Evolutionary conservation across 179 eudicot genomes (phyloP).

Genomic region (Beta macrorhiza): DNA sequence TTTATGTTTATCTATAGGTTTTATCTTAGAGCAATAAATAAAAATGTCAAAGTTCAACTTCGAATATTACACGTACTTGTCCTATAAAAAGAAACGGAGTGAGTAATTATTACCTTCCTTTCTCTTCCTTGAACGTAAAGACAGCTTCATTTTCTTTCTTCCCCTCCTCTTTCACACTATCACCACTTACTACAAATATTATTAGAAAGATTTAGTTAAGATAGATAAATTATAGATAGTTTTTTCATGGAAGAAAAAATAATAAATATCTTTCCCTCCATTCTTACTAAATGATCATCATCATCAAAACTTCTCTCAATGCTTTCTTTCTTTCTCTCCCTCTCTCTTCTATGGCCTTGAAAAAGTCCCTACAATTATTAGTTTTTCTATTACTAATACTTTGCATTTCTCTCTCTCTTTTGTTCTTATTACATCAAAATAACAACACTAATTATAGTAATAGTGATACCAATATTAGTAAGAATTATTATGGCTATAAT

Average conservation of each 20-base stretch:
- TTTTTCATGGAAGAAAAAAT: neutral
- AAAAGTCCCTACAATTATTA: constrained; percentile 16
- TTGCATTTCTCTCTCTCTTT: constrained; percentile 16
- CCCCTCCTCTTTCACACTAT: neutral
- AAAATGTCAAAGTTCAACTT: too few species aligned
- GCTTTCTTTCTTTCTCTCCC: neutral
- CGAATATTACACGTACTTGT: too few species aligned
- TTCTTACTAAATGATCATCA: neutral
- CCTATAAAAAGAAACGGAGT: too few species aligned
- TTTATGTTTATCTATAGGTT: too few species aligned
- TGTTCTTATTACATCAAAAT: neutral
- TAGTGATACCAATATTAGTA: neutral
- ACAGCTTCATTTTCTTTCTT: constrained; percentile 7
- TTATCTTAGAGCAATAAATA: too few species aligned
- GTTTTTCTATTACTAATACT: constrained; percentile 8
- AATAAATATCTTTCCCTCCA: too few species aligned
- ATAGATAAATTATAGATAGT: neutral
- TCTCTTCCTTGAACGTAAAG: constrained; percentile 42
- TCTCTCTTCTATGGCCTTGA: constrained; percentile 12
- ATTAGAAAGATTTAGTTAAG: too few species aligned
- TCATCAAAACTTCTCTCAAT: constrained; percentile 6
- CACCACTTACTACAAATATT: neutral
- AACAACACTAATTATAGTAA: neutral
- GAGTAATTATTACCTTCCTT: neutral
- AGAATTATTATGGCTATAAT: neutral